A percentile compares a stretch with the other conserved stretches of the same genome.
phyloP scores from a whole-genome alignment of 441 rosid species.

The Gossypium davidsonii region DNA sequence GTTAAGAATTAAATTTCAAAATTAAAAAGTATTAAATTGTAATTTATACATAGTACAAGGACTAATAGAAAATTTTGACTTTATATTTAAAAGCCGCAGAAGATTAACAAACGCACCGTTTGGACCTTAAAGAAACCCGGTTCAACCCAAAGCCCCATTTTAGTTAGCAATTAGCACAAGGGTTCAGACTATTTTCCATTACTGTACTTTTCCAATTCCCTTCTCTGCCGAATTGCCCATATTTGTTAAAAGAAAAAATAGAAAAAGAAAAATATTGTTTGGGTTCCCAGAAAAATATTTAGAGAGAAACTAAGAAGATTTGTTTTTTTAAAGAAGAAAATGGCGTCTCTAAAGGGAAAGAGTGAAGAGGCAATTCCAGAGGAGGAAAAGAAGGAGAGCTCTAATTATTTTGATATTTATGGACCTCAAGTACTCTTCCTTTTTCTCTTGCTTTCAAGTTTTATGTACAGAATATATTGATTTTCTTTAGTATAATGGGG shows the following conservation, averaged over 20 bases:
- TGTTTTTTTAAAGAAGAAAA: not conserved
- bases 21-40: too few species aligned
- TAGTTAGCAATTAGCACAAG: not conserved
- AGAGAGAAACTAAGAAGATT: not conserved
- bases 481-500: not conserved
- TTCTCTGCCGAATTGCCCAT: not conserved
- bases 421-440: slow-evolving; percentile 35
- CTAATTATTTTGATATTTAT: slow-evolving; percentile 49
- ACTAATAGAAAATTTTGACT: too few species aligned
- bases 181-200: not conserved
- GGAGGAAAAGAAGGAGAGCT: slow-evolving; percentile 23
- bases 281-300: slow-evolving; percentile 51
- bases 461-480: not conserved
- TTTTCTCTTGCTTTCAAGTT: not conserved
- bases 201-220: not conserved
- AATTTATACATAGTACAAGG: too few species aligned
- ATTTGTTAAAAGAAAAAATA: not conserved
- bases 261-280: not conserved
- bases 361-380: slow-evolving; percentile 22
- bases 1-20: too few species aligned
- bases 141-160: not conserved
- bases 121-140: not conserved
- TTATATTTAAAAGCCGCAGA: too few species aligned
- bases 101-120: slow-evolving; percentile 7
- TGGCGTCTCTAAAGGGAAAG: slow-evolving; percentile 33